A percentile compares a stretch with the other conserved stretches of the same genome.
Conservation (phyloP, 2,329 filamentous ascomycete species). For the Davidsoniella eucalypti region DNA sequence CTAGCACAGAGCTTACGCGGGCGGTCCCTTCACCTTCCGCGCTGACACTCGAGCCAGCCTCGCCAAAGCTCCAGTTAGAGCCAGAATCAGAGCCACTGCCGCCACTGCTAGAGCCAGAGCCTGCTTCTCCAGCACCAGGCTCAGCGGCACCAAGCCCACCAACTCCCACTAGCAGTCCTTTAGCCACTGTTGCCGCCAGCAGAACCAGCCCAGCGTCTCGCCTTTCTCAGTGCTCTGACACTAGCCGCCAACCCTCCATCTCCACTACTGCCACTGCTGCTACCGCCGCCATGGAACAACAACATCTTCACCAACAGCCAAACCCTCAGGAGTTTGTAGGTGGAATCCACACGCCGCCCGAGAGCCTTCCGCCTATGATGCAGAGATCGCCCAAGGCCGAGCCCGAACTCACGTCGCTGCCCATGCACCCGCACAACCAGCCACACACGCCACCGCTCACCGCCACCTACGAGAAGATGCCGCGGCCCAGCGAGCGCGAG, state of each 20-base stretch:
- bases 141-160: too few species aligned
- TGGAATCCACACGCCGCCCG: constrained; percentile 1
- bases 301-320: too few species aligned
- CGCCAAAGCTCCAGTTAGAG: too few species aligned
- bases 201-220: neutral
- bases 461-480: neutral
- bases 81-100: too few species aligned
- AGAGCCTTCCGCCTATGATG: neutral
- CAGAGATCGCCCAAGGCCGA: constrained; percentile 1
- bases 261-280: neutral
- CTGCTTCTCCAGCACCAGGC: too few species aligned
- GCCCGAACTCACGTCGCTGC: neutral
- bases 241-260: neutral
- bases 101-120: too few species aligned
- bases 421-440: too few species aligned
- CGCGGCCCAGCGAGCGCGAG: neutral
- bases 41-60: too few species aligned
- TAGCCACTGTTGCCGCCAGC: too few species aligned
- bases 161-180: too few species aligned
- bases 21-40: too few species aligned
- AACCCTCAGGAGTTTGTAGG: neutral
- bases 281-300: neutral
- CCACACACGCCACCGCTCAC: neutral
- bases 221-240: neutral
- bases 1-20: too few species aligned